Percentiles rank a stretch among this genome's conserved stretches.
These are phyloP conservation scores for Fusarium citri DNA, from an alignment of 2,329 filamentous ascomycete genomes.

Conservation along the genomic window DNA sequence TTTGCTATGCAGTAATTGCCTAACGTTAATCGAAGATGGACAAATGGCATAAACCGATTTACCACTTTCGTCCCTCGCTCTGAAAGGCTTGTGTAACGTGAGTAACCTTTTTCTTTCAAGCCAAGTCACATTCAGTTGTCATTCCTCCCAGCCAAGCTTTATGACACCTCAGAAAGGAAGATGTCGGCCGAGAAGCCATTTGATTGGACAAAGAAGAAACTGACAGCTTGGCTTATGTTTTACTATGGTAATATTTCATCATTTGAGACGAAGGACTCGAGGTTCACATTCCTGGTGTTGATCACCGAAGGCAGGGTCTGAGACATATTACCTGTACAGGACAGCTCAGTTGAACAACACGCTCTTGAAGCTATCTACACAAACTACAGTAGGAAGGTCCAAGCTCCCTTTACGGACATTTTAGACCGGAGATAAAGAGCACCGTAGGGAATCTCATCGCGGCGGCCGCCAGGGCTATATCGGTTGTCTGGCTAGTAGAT, in stretches of 20 bases:
- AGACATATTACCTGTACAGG: not conserved
- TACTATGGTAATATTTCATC: not conserved
- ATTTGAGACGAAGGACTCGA: not conserved
- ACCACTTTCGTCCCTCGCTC: not conserved
- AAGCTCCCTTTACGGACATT: slow-evolving; percentile 7
- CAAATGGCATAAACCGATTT: not conserved
- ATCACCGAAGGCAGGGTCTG: not conserved
- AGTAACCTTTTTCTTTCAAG: not conserved
- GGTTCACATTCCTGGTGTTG: slow-evolving; percentile 13
- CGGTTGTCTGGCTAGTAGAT: slow-evolving; percentile 13
- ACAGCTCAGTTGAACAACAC: not conserved
- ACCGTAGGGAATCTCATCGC: not conserved
- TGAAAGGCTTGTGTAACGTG: slow-evolving; percentile 1
- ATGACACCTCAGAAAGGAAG: not conserved
- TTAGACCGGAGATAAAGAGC: not conserved
- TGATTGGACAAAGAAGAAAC: not conserved
- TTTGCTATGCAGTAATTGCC: not conserved
- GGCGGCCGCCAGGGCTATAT: slow-evolving; percentile 12
- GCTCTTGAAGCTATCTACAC: not conserved
- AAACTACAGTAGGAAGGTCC: not conserved
- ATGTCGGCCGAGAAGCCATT: not conserved
- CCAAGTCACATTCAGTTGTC: not conserved
- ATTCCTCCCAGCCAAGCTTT: slow-evolving; percentile 7
- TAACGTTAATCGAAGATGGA: not conserved
- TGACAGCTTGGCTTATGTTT: not conserved